Percentiles rank a stretch among this genome's conserved stretches.
Conservation (phyloP, 306 rosid genomes). For the Hylodesmum podocarpum region DNA sequence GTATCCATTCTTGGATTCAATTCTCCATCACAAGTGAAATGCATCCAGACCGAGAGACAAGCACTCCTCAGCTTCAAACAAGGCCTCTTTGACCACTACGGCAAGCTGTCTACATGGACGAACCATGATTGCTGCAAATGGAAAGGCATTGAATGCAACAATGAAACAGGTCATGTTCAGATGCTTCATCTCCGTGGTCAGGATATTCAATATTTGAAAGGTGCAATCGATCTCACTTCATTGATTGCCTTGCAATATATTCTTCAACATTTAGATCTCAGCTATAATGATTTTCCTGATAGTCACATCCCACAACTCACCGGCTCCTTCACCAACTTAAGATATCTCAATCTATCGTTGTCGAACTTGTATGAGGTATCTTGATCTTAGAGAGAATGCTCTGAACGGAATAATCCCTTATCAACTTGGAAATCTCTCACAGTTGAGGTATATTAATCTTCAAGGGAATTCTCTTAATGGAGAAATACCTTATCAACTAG, state of each 20-base stretch:
- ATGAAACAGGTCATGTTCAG: neutral
- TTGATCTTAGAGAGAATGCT: neutral
- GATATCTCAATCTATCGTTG: neutral
- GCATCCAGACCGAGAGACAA: neutral
- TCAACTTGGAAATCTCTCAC: neutral
- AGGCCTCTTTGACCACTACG: neutral
- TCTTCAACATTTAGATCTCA: slow-evolving; percentile 16
- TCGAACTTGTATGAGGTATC: accelerated
- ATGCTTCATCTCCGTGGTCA: neutral
- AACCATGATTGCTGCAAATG: neutral
- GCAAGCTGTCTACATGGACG: neutral
- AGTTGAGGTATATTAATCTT: neutral
- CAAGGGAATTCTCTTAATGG: neutral
- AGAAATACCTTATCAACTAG: neutral
- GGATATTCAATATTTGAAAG: neutral
- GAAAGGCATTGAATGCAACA: neutral
- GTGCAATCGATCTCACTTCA: neutral
- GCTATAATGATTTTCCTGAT: accelerated
- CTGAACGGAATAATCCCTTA: neutral
- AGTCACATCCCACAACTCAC: neutral
- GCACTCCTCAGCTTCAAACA: neutral
- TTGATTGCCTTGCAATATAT: neutral
- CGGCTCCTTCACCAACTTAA: neutral
- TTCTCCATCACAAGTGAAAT: too few species aligned
- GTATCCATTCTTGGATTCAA: too few species aligned